Evolutionary conservation across 805 yeast species (phyloP).

Genomic region (Candida coleopterorum): DNA sequence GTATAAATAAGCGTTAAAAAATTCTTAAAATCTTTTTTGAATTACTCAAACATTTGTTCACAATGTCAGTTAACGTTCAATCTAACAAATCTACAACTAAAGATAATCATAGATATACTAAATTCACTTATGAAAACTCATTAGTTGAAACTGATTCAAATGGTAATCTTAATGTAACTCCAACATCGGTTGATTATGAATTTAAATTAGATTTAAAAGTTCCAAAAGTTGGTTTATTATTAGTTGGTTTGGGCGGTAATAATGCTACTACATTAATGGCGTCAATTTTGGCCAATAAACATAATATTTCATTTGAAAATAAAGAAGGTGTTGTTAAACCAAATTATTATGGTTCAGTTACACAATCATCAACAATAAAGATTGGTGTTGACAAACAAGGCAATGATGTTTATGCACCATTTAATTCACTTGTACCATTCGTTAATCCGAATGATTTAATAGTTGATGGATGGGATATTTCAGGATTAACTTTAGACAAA

Average conservation of each 20-base stretch:
- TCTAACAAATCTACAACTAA: conserved; percentile 49
- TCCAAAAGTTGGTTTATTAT: conserved; percentile 83
- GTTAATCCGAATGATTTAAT: conserved; percentile 86
- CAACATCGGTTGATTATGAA: conserved; percentile 67
- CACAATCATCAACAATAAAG: conserved; percentile 87
- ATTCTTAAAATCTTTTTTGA: too few relatives aligned
- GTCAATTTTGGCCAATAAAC: conserved; percentile 79
- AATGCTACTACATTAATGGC: conserved; percentile 91
- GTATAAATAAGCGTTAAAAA: conserved; percentile 5
- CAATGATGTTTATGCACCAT: conserved; percentile 87
- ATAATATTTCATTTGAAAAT: conserved; percentile 71
- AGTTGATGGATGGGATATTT: conserved; percentile 94
- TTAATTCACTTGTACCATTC: conserved; percentile 84
- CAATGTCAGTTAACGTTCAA: conserved; percentile 43
- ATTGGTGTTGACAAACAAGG: conserved; percentile 80
- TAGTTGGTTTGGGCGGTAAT: conserved; percentile 96
- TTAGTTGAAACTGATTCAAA: conserved; percentile 48
- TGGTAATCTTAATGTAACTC: conserved; percentile 62
- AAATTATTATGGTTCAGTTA: conserved; percentile 91
- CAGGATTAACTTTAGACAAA: conserved; percentile 59
- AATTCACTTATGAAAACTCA: conserved; percentile 73
- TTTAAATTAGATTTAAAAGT: conserved; percentile 79
- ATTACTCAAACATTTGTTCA: neutral
- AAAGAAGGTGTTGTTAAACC: conserved; percentile 72
- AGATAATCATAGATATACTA: conserved; percentile 51